Base-by-base conservation (phyloP, 495 filamentous ascomycete species). In the Daldinia bambusicola region DNA sequence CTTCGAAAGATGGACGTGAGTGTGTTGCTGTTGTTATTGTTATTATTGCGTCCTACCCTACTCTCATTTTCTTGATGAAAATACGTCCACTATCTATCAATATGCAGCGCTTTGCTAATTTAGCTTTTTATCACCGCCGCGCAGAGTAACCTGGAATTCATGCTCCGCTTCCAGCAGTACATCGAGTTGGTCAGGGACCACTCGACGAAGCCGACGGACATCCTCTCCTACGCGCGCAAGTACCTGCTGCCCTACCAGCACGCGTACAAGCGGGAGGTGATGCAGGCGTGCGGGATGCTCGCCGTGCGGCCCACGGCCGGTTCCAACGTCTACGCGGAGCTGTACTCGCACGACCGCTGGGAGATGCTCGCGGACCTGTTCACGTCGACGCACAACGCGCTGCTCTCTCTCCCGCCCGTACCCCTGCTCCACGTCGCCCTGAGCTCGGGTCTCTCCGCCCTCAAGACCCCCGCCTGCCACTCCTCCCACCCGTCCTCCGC, bases 391-490 rank as follows among this genome's bases (percentile, higher is more conserved):
- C 92, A 98, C 80, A 92, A 97, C 83, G 88, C 86, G 31, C 89
- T 99, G 0, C 88, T 96, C 63, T 90, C 90, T n/a, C 83, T 99
- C 10, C 95, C 95, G 0, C 81, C 88, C 6, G 85, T 89, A 12
- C 96, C 96, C 2, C 85, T 97, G n/a, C 86, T 99, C 18, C 93
- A 97, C 78, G 93, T 94, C 68, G 96, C 95, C 14, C 86, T 99
- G 32, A 93, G 90, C 0, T 93, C 95, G 1, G 95, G 95, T 20
- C 86, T 99, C 20, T 97, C 94, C 0, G 94, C 95, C 1, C 90
- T 99, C 53, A 99, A 99, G 75, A 98, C 96, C 2, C 96, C 95
- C 1, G 88, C 94, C 10, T 99, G 95, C 79, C 94, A 99, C 83
- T 92, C 91, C 9, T 65, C 86, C 84, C 75, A 80, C 56, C 62